Conservation (phyloP, 1,284 basidiomycete species). For the Fomitiporia mediterranea region DNA sequence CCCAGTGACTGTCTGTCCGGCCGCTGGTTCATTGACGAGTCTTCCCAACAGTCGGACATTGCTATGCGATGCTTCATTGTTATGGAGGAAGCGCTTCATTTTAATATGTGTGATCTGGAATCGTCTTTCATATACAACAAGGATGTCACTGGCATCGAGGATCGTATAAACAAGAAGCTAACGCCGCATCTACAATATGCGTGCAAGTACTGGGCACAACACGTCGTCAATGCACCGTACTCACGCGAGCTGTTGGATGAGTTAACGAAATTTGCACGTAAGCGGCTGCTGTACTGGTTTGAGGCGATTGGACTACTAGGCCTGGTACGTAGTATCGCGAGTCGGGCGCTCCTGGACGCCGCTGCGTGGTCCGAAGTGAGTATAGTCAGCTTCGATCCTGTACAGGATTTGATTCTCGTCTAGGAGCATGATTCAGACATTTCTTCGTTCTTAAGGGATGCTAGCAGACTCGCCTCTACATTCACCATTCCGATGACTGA, state of each 20-base stretch:
- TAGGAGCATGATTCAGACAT: not conserved
- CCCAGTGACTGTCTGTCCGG: too few relatives aligned
- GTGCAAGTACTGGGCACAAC: not conserved
- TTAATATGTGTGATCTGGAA: not conserved
- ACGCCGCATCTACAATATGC: not conserved
- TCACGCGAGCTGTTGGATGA: not conserved
- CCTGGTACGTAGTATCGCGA: not conserved
- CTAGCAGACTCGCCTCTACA: not conserved
- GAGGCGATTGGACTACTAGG: not conserved
- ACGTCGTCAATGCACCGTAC: not conserved
- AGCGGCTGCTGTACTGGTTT: constrained; percentile 1
- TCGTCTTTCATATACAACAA: not conserved
- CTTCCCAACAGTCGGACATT: not conserved
- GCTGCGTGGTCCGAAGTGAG: not conserved
- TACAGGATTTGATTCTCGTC: not conserved
- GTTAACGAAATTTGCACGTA: not conserved
- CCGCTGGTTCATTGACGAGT: not conserved
- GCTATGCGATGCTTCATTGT: not conserved
- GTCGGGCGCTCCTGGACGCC: not conserved
- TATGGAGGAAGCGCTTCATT: not conserved
- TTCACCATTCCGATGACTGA: not conserved
- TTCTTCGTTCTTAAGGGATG: constrained; percentile 1
- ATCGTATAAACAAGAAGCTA: not conserved
- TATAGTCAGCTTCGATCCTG: not conserved
- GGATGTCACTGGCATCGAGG: not conserved